A percentile compares a stretch with the other conserved stretches of the same genome.
Conservation (phyloP, 495 filamentous ascomycete genomes). For the Trichoderma asperelloides region DNA sequence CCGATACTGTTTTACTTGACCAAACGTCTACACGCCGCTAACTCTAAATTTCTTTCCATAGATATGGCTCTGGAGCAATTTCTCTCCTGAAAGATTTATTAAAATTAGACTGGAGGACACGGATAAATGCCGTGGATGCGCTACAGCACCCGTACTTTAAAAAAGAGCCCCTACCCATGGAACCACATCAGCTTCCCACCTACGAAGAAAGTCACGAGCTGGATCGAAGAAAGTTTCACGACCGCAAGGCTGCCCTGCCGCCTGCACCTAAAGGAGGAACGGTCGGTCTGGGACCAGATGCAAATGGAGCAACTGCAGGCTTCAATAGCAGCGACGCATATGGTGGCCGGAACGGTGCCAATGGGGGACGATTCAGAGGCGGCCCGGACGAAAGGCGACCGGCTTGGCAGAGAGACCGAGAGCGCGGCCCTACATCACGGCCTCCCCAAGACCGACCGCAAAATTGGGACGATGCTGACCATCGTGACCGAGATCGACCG, state of each 20-base stretch:
- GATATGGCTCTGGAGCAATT: constrained; percentile 45
- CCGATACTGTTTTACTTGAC: neutral
- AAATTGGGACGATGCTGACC: constrained; percentile 24
- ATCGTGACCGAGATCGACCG: constrained; percentile 27
- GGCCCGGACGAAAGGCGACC: constrained; percentile 36
- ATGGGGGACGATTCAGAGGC: constrained; percentile 29
- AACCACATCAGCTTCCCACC: constrained; percentile 69
- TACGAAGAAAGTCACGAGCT: constrained; percentile 96
- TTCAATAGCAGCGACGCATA: constrained; percentile 40
- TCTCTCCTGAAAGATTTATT: constrained; percentile 76
- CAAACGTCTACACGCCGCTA: neutral
- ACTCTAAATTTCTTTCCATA: neutral
- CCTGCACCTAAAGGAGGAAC: constrained; percentile 85
- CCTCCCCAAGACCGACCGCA: constrained; percentile 23
- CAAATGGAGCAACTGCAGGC: constrained; percentile 36
- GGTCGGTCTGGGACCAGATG: constrained; percentile 65
- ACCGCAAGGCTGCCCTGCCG: constrained; percentile 66
- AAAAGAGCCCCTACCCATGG: constrained; percentile 65
- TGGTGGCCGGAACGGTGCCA: constrained; percentile 28
- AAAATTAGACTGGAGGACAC: constrained; percentile 75
- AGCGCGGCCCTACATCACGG: constrained; percentile 37
- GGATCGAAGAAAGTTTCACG: constrained; percentile 79
- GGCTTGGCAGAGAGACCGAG: constrained; percentile 33
- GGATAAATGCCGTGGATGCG: constrained; percentile 92
- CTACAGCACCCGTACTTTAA: constrained; percentile 88